phyloP scores from a whole-genome alignment of 2,329 filamentous ascomycete genomes.

The Arachnomyces sp. region DNA sequence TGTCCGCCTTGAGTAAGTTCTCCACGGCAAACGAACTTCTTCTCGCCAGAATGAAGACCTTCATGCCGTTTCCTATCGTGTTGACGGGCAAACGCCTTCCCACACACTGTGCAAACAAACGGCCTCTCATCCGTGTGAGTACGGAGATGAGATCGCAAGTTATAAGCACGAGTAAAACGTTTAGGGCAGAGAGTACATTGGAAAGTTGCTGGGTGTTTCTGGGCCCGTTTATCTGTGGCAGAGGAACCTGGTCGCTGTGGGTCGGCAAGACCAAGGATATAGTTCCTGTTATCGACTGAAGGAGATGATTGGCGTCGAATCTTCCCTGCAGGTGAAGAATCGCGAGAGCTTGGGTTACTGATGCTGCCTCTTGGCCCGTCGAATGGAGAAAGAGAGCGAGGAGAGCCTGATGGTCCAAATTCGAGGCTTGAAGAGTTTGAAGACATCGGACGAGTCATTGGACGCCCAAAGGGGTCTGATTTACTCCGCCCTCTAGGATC shows the following conservation, averaged over 20 bases:
- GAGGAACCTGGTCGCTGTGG: constrained; percentile 66
- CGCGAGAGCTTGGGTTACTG: constrained; percentile 36
- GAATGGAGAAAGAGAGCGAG: constrained; percentile 39
- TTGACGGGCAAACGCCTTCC: constrained; percentile 93
- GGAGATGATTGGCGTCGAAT: constrained; percentile 37
- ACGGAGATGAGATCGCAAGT: constrained; percentile 85
- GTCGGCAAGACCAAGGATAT: constrained; percentile 86
- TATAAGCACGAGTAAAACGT: constrained; percentile 92
- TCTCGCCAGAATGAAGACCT: constrained; percentile 90
- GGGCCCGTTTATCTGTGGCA: constrained; percentile 65
- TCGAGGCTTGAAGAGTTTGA: constrained; percentile 23
- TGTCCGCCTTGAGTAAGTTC: constrained; percentile 72
- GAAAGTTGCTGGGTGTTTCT: constrained; percentile 96
- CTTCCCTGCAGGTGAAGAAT: constrained; percentile 35
- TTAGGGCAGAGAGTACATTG: constrained; percentile 92
- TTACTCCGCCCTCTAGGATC: constrained; percentile 51
- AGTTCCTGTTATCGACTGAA: constrained; percentile 53
- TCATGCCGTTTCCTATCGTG: constrained; percentile 97
- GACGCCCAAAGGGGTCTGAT: constrained; percentile 51
- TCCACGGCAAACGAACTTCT: constrained; percentile 96
- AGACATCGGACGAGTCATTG: constrained; percentile 31
- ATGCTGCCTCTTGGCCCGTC: constrained; percentile 23
- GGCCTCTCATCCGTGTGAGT: constrained; percentile 96
- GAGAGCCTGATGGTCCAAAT: constrained; percentile 21
- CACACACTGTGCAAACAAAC: constrained; percentile 93